Evolutionary conservation across 805 yeast genomes (phyloP).

Genomic region (Yarrowia keelungensis): DNA sequence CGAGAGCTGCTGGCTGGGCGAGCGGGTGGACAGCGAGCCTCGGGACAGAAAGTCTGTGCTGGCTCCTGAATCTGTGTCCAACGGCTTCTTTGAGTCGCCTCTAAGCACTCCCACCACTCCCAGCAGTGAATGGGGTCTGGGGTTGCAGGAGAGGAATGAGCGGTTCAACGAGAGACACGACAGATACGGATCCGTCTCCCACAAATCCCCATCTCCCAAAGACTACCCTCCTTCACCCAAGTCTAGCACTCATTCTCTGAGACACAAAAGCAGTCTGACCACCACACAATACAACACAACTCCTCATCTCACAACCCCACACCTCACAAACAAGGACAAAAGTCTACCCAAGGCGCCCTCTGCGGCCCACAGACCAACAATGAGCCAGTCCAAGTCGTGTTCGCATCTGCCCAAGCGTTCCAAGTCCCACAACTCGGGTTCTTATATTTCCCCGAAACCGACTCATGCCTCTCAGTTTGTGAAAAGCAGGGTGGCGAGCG

Average conservation of each 20-base stretch:
- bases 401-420: constrained; percentile 2
- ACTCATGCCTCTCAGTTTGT: constrained; percentile 11
- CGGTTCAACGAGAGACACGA: too few relatives aligned
- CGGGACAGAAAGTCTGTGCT: constrained; percentile 7
- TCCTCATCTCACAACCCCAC: neutral
- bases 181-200: too few relatives aligned
- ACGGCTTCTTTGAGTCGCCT: constrained; percentile 18
- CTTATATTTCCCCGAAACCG: neutral
- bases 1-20: neutral
- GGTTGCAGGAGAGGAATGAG: too few relatives aligned
- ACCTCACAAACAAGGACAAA: neutral
- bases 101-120: neutral
- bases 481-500: neutral
- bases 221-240: too few relatives aligned
- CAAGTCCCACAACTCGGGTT: neutral
- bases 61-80: constrained; percentile 4
- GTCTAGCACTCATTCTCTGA: too few relatives aligned
- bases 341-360: neutral
- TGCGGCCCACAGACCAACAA: neutral
- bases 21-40: neutral
- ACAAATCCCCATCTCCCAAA: too few relatives aligned
- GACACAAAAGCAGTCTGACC: neutral
- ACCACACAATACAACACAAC: neutral
- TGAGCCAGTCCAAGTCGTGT: constrained; percentile 17
- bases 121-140: neutral